These are phyloP conservation scores for Leishmania tropica DNA, from an alignment of 208 protist species.

Conservation along the genomic window DNA sequence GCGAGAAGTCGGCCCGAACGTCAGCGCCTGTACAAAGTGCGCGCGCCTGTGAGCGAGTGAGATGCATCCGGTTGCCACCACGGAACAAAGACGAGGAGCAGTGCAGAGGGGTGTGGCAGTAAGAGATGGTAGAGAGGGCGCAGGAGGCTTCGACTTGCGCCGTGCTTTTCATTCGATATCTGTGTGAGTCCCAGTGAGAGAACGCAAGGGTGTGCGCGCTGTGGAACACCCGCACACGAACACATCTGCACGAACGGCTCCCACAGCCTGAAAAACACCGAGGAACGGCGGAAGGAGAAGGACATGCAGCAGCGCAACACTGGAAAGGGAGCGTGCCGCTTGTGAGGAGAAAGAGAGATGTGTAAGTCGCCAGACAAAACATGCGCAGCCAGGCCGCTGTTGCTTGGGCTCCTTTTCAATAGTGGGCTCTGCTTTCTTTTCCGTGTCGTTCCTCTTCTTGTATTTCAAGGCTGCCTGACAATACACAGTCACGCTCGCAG, in stretches of 20 bases:
- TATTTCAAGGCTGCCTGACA: neutral
- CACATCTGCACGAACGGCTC: neutral
- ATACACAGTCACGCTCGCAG: neutral
- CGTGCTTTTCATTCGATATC: neutral
- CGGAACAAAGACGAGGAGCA: slow-evolving; percentile 2
- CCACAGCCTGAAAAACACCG: neutral
- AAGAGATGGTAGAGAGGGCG: neutral
- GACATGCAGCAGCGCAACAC: neutral
- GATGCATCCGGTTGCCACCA: neutral
- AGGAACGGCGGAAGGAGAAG: neutral
- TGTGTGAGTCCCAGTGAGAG: neutral
- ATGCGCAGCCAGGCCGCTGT: neutral
- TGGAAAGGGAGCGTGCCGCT: neutral
- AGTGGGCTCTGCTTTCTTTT: neutral
- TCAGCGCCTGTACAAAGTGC: neutral
- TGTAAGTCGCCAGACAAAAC: neutral
- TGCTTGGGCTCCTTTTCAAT: neutral
- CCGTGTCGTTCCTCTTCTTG: neutral
- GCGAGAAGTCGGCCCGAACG: neutral
- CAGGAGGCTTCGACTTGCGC: neutral
- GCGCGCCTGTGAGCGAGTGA: neutral
- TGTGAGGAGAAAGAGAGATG: neutral
- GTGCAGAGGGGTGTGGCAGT: neutral
- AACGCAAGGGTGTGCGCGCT: neutral
- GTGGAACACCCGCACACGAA: neutral